Base-by-base conservation (phyloP, 1,139 yeast species). In the Yamadazyma sp. region DNA sequence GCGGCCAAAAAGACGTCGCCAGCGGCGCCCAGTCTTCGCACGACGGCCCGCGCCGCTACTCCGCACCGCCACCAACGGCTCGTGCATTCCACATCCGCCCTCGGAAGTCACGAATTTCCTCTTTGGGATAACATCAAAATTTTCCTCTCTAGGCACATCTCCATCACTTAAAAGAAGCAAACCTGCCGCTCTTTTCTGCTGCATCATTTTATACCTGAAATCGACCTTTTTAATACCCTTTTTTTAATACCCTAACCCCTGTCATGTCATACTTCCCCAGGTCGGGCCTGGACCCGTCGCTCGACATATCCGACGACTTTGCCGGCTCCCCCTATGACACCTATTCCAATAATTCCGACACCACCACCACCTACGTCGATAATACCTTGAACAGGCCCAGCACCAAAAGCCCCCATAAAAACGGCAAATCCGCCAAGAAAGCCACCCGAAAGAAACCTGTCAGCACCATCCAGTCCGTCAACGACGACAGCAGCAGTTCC, bases 301-400 rank as follows among this genome's bases (percentile, higher is more conserved):
- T 37, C 15, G 35, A 41, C 17, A 27, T 36, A 18, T 36, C 44
- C 10, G 42, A 42, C 24, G 44, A 43, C 11, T 37, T 45, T 20
- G 34, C 41, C 25, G 16, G 33, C 18, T 18, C 39, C 3, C 40
- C 42, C 6, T 33, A 38, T 10, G 39, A 33, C 16, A 40, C 39
- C 8, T 43, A 41, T 5, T 47, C 50, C 10, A 39, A 44, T 33
- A 40, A 42, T 31, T 50, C 55, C 1, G 55, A 51, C 36, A 51
- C 56, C 6, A 47, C 53, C 16, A 46, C 48, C 25, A 51, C 56
- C 8, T 51, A 47, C 41, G 53, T 52, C 14, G 55, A 51, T 28
- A 31, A 43, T 22, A 2, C 34, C 12, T n/a, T n/a, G n/a, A n/a
- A n/a, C n/a, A n/a, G n/a, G n/a, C 20, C 24, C 15, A 10, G 14